These are phyloP conservation scores for Imleria badia DNA, from an alignment of 768 basidiomycete species.

Conservation along the genomic window DNA sequence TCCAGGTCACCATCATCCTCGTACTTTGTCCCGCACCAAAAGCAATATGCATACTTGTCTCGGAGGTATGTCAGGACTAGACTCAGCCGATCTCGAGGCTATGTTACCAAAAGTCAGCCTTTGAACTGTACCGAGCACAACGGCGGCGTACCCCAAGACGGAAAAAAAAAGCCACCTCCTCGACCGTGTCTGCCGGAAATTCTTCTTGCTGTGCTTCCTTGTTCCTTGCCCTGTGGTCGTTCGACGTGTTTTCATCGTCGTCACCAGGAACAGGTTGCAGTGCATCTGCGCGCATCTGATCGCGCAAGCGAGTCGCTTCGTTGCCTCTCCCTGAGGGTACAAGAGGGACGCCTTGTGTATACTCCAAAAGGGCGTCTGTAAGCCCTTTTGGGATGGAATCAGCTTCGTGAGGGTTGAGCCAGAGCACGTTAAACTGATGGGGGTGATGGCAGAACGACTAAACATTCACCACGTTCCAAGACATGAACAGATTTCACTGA, in stretches of 20 bases:
- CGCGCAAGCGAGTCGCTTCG: conserved; percentile 52
- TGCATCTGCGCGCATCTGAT: conserved; percentile 75
- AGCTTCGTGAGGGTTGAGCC: conserved; percentile 66
- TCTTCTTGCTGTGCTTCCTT: conserved; percentile 30
- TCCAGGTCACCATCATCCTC: conserved; percentile 57
- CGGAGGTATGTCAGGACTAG: conserved; percentile 75
- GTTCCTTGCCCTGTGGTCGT: conserved; percentile 16
- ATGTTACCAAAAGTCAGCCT: conserved; percentile 14
- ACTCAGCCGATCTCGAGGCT: conserved; percentile 72
- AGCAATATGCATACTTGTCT: conserved; percentile 71
- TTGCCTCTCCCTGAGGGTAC: conserved; percentile 7
- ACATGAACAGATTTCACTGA: conserved; percentile 8
- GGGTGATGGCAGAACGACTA: background rate
- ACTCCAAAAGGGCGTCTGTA: conserved; percentile 51
- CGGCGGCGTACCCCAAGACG: conserved; percentile 54
- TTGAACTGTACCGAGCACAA: conserved; percentile 3
- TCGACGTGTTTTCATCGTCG: conserved; percentile 37
- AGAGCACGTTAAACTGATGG: conserved; percentile 75
- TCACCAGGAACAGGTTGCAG: conserved; percentile 45
- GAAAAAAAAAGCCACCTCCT: conserved; percentile 68
- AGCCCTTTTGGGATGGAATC: conserved; percentile 69
- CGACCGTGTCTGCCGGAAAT: conserved; percentile 55
- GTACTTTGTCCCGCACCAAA: conserved; percentile 87
- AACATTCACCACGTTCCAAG: conserved; percentile 5
- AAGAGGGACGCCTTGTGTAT: conserved; percentile 30